A percentile compares a stretch with the other conserved stretches of the same genome.
These are phyloP conservation scores for Nannizzia gypsea DNA, from an alignment of 2,329 filamentous ascomycete genomes.

Conservation along the genomic window DNA sequence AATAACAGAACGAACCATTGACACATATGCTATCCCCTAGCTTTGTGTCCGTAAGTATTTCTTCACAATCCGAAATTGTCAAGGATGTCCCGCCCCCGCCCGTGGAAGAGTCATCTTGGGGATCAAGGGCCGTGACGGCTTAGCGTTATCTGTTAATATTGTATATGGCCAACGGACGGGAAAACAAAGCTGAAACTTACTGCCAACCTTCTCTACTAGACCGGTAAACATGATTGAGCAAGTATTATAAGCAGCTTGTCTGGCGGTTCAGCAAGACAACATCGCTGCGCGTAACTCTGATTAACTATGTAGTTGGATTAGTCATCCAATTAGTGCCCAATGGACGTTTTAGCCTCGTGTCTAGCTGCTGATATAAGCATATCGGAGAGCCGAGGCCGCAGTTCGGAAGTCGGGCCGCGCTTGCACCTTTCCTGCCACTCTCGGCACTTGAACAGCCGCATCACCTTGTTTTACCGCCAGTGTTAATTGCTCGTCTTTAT, in stretches of 20 bases:
- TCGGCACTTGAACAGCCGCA: background rate
- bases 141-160: constrained; percentile 6
- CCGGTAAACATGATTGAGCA: constrained; percentile 74
- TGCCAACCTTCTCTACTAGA: constrained; percentile 83
- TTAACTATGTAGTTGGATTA: too few species aligned
- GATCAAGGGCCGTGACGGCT: constrained; percentile 69
- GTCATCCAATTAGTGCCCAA: too few species aligned
- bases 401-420: background rate
- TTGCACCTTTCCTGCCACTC: background rate
- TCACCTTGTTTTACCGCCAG: background rate
- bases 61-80: constrained; percentile 63
- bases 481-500: background rate
- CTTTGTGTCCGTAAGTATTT: constrained; percentile 71
- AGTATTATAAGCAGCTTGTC: too few species aligned
- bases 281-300: too few species aligned
- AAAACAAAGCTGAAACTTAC: constrained; percentile 44
- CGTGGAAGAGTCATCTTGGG: constrained; percentile 59
- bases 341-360: too few species aligned
- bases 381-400: background rate
- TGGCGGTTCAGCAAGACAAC: background rate
- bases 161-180: background rate
- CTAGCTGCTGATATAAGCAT: background rate
- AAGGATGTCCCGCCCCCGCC: constrained; percentile 75
- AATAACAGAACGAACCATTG: constrained; percentile 49
- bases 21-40: constrained; percentile 89